Conservation (phyloP, 2,329 filamentous ascomycete genomes). For the Xylaria sp. region DNA sequence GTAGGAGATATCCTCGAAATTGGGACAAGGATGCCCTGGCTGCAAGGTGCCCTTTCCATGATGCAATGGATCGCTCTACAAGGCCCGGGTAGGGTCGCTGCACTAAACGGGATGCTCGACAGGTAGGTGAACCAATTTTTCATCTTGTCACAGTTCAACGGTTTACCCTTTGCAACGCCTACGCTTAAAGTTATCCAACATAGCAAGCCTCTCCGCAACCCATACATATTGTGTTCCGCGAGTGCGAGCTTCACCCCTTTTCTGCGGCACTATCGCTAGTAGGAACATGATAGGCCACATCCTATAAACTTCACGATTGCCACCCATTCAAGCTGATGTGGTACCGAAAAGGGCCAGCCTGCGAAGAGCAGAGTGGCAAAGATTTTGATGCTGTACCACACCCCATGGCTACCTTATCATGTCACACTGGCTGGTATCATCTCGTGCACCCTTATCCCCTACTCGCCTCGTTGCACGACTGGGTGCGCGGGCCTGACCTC, state of each 20-base stretch:
- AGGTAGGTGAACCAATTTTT: slow-evolving; percentile 69
- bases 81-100: slow-evolving; percentile 77
- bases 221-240: slow-evolving; percentile 37
- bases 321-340: slow-evolving; percentile 8
- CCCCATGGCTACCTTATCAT: slow-evolving; percentile 14
- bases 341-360: neutral
- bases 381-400: slow-evolving; percentile 24
- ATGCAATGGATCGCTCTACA: slow-evolving; percentile 74
- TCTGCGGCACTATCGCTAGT: neutral
- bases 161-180: slow-evolving; percentile 51
- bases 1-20: slow-evolving; percentile 75
- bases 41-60: slow-evolving; percentile 75
- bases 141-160: slow-evolving; percentile 34
- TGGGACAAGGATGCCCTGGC: slow-evolving; percentile 86
- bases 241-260: slow-evolving; percentile 41
- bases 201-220: slow-evolving; percentile 44
- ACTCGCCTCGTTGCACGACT: slow-evolving; percentile 56
- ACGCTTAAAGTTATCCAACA: slow-evolving; percentile 53
- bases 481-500: slow-evolving; percentile 47
- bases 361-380: neutral
- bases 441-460: slow-evolving; percentile 39
- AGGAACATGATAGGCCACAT: neutral
- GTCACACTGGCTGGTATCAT: slow-evolving; percentile 22
- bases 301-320: slow-evolving; percentile 26
- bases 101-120: slow-evolving; percentile 79